Percentiles rank a stretch among this genome's conserved stretches.
Evolutionary conservation across 2,329 filamentous ascomycete genomes (phyloP).

Genomic region (Botrytis squamosa): DNA sequence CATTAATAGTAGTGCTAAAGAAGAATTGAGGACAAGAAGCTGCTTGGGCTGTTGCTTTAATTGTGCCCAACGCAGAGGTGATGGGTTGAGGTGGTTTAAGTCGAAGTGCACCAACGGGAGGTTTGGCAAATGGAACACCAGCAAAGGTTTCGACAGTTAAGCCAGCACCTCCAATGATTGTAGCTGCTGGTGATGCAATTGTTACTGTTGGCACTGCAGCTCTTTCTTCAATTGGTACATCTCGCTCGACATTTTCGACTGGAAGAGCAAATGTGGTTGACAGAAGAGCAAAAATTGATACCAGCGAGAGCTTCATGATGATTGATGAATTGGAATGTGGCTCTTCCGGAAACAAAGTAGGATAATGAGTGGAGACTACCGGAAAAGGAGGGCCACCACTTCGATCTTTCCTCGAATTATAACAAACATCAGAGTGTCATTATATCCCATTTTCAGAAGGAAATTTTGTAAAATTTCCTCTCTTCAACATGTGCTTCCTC

Average conservation of each 20-base stretch:
- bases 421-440: not conserved
- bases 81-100: slow-evolving; percentile 67
- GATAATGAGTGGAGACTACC: not conserved
- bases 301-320: slow-evolving; percentile 17
- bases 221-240: slow-evolving; percentile 10
- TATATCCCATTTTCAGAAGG: not conserved
- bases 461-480: not conserved
- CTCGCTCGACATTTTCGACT: not conserved
- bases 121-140: slow-evolving; percentile 72
- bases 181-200: slow-evolving; percentile 24
- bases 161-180: slow-evolving; percentile 24
- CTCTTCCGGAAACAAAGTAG: not conserved
- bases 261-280: not conserved
- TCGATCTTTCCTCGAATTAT: not conserved
- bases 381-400: not conserved
- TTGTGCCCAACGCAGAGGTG: slow-evolving; percentile 55
- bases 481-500: not conserved
- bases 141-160: slow-evolving; percentile 60
- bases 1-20: slow-evolving; percentile 49
- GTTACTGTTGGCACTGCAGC: slow-evolving; percentile 20
- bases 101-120: slow-evolving; percentile 64
- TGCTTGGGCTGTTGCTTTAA: slow-evolving; percentile 57
- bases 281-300: not conserved
- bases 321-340: not conserved
- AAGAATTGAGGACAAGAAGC: slow-evolving; percentile 72